phyloP scores from a whole-genome alignment of 2,329 filamentous ascomycete species.

The Xylaria sp. region DNA sequence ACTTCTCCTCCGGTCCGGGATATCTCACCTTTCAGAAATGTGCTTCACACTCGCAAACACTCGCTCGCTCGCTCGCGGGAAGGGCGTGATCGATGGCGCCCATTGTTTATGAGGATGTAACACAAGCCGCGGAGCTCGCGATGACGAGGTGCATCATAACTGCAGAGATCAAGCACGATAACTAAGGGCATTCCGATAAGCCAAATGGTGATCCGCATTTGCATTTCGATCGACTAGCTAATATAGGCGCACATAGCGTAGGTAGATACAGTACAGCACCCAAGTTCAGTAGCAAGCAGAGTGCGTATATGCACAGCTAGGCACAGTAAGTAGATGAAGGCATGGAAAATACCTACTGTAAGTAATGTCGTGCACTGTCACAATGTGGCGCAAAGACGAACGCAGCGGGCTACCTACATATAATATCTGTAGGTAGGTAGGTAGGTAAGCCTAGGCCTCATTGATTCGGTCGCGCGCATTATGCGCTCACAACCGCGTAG shows the following conservation, averaged over 20 bases:
- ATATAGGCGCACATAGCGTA: neutral
- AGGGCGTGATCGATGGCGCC: slow-evolving; percentile 21
- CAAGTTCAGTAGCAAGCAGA: neutral
- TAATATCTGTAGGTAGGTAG: too few relatives aligned
- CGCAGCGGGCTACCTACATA: neutral
- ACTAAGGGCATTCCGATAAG: slow-evolving; percentile 40
- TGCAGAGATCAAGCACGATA: slow-evolving; percentile 33
- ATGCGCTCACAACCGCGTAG: neutral
- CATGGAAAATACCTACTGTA: neutral
- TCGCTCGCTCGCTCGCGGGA: slow-evolving; percentile 5
- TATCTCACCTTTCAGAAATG: slow-evolving; percentile 8
- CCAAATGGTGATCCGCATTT: slow-evolving; percentile 40
- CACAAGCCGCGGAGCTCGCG: slow-evolving; percentile 34
- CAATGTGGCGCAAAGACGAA: neutral
- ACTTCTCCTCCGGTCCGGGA: slow-evolving; percentile 8
- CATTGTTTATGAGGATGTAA: slow-evolving; percentile 35
- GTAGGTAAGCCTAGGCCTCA: too few relatives aligned
- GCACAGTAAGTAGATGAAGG: too few relatives aligned
- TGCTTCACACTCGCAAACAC: too few relatives aligned
- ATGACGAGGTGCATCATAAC: slow-evolving; percentile 36
- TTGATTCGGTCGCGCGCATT: neutral
- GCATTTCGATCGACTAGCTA: slow-evolving; percentile 31
- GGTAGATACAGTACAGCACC: neutral
- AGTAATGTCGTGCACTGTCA: neutral
- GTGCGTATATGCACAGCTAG: too few relatives aligned